phyloP scores from a whole-genome alignment of 1,139 yeast genomes.

The Nakaseomyces glabratus region DNA sequence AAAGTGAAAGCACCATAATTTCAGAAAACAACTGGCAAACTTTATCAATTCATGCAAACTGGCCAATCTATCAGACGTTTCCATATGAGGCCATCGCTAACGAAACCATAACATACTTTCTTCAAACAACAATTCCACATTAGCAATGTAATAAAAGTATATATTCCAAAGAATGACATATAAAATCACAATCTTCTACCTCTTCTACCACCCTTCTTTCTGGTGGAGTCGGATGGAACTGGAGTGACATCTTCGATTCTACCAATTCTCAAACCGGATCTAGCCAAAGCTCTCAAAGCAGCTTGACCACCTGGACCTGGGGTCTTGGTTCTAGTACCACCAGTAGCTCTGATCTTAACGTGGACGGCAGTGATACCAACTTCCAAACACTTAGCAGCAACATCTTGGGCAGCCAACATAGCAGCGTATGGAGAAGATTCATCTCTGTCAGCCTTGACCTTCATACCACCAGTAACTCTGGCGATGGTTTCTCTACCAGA shows the following conservation, averaged over 20 bases:
- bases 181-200: constrained; percentile 95
- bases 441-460: constrained; percentile 99
- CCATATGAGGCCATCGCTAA: too few species aligned
- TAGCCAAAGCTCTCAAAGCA: constrained; percentile 99
- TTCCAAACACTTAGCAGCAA: constrained; percentile 97
- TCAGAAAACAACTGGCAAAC: too few species aligned
- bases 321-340: constrained; percentile 99
- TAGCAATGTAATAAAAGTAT: too few species aligned
- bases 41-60: too few species aligned
- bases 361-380: constrained; percentile 99
- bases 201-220: constrained; percentile 99
- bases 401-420: constrained; percentile 99
- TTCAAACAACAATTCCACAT: too few species aligned
- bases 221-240: constrained; percentile 99
- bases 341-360: constrained; percentile 99
- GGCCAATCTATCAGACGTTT: too few species aligned
- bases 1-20: too few species aligned
- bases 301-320: constrained; percentile 99
- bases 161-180: too few species aligned
- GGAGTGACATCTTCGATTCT: constrained; percentile 99
- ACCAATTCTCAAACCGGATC: constrained; percentile 99
- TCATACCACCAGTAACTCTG: constrained; percentile 99
- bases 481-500: constrained; percentile 99
- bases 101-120: too few species aligned
- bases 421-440: constrained; percentile 99